phyloP scores from a whole-genome alignment of 2,329 filamentous ascomycete genomes.

The Lecanoromycetidae sp. region DNA sequence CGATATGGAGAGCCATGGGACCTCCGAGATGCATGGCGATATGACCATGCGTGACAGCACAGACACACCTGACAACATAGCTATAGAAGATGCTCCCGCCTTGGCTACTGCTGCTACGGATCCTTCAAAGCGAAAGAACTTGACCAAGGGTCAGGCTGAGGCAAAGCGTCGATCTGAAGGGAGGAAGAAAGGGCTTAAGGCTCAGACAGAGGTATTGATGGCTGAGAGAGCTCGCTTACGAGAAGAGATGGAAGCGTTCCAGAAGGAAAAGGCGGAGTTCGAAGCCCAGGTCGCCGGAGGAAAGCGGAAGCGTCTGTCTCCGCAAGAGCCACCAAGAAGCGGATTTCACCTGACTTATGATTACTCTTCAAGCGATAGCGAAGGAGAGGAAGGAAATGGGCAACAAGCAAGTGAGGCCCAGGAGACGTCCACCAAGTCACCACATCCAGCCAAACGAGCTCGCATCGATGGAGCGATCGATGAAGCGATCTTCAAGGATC shows the following conservation, averaged over 20 bases:
- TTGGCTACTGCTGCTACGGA: no score
- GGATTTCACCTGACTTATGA: conserved; percentile 33
- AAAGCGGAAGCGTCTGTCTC: conserved; percentile 30
- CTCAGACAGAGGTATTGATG: background rate
- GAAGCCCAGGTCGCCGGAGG: background rate
- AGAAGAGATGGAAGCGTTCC: background rate
- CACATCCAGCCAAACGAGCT: background rate
- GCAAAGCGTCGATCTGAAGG: no score
- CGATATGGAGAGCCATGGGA: background rate
- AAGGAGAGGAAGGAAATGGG: background rate
- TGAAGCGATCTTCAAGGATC: background rate
- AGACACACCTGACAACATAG: background rate
- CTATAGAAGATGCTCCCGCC: background rate
- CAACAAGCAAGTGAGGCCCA: no score
- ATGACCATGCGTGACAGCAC: background rate
- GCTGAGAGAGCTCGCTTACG: background rate
- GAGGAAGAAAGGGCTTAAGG: background rate
- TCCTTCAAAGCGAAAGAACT: background rate
- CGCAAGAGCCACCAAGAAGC: conserved; percentile 29
- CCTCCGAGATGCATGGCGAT: no score
- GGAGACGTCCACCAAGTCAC: background rate
- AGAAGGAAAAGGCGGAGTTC: background rate
- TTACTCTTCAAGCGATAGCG: background rate
- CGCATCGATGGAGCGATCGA: background rate
- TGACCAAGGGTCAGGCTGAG: background rate